Evolutionary conservation across 176 grass and related monocot species (phyloP), one percentile per base, ranked within the genome.

Genomic region (Ampelocalamus luodianensis): DNA sequence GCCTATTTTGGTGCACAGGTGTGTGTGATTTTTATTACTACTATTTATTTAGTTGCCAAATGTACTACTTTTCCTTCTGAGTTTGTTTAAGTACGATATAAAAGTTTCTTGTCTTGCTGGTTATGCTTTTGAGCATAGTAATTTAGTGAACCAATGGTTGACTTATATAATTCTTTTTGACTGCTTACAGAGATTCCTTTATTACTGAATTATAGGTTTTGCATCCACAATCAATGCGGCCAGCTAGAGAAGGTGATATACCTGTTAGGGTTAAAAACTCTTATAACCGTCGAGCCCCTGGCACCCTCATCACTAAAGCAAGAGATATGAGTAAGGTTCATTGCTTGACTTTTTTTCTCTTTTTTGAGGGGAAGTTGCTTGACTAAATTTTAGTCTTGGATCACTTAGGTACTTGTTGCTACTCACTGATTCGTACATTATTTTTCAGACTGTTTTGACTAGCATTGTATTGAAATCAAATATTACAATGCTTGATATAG

Each of bases 1-100:
- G 90, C 90, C 61, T 92, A 92, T 83, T 92, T 92, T 80, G 90
- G 90, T 37, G 90, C 86, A 70, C 90, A 92, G 90, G 87, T 87
- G 17, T 11, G 3, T 38, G 8, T 34, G 23, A 3, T 20, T 34
- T 74, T 53, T 50, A 51, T 73, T 26, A 26, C 2, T 73, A 18
- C 40, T 69, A 69, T 71, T 45, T 24, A 44, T 71, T 2, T 45
- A 71, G n/a, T 45, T 13, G 9, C 10, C n/a, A 70, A 44, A 44
- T 5, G 20, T 24, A 3, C 10, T 71, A 24, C 40, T 44, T 8
- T 67, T 6, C 20, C 8, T 42, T 70, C 39, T 37, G 39, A 42
- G 38, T 23, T 22, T 44, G 12, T 44, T 70, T 23, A 43, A 43
- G 9, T 39, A 20, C 3, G 38, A 18, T 45, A 13, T 6, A 45